These are phyloP conservation scores for Ilyonectria mors-panacis DNA, from an alignment of 2,329 filamentous ascomycete genomes.

Conservation along the genomic window DNA sequence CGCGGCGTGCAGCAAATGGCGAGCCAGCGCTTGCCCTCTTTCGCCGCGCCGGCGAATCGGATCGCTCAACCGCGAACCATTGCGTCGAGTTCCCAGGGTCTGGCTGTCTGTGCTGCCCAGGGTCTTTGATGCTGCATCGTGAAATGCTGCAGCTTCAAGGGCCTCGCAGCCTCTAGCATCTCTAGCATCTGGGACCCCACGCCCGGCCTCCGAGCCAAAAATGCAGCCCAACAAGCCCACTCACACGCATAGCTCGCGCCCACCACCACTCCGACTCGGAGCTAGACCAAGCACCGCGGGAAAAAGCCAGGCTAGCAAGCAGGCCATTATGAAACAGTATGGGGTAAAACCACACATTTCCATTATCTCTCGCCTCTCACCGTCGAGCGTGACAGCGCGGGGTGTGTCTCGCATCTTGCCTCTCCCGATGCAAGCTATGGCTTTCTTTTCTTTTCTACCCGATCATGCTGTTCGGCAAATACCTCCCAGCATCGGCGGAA, in stretches of 20 bases:
- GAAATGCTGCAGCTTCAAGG: not conserved
- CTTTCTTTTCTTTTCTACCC: not conserved
- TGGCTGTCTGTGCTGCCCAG: not conserved
- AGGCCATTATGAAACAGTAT: constrained; percentile 51
- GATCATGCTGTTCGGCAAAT: not conserved
- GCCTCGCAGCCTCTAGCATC: not conserved
- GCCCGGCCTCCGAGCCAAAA: constrained; percentile 1
- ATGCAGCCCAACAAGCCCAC: constrained; percentile 8
- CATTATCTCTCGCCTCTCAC: constrained; percentile 48
- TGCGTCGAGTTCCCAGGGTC: constrained; percentile 20
- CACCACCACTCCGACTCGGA: constrained; percentile 26
- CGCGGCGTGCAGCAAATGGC: constrained; percentile 25
- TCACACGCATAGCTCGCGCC: not conserved
- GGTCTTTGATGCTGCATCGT: not conserved
- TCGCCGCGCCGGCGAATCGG: constrained; percentile 39
- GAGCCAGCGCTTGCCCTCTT: constrained; percentile 20
- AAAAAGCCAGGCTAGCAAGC: constrained; percentile 11
- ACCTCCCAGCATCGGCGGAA: constrained; percentile 10
- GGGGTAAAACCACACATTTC: constrained; percentile 44
- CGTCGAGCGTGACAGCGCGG: constrained; percentile 32
- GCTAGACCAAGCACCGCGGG: constrained; percentile 6
- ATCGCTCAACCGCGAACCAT: constrained; percentile 25
- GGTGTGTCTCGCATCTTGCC: constrained; percentile 22
- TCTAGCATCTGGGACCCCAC: constrained; percentile 1
- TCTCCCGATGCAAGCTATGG: not conserved